Conservation (phyloP, 2,329 filamentous ascomycete species). For the Cercospora janseana region DNA sequence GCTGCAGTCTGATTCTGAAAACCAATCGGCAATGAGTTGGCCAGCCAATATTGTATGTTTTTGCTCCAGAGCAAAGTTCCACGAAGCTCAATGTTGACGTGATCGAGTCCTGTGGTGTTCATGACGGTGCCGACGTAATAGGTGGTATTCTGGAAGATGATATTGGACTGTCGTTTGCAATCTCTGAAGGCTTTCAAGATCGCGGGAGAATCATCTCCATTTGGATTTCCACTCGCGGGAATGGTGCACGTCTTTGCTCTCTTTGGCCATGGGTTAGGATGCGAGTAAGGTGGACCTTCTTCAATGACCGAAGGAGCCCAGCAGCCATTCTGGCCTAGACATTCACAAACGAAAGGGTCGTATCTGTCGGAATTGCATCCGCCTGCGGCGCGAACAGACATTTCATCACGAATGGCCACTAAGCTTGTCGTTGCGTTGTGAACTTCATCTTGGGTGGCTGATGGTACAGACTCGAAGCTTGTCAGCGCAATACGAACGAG, state of each 20-base stretch:
- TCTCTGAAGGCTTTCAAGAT: constrained; percentile 52
- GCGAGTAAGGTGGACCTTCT: constrained; percentile 27
- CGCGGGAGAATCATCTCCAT: constrained; percentile 51
- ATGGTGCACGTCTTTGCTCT: constrained; percentile 28
- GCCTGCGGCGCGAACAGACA: constrained; percentile 12
- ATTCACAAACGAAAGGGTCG: constrained; percentile 32
- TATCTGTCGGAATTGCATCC: constrained; percentile 22
- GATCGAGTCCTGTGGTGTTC: constrained; percentile 45
- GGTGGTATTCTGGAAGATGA: constrained; percentile 52
- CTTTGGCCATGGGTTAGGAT: constrained; percentile 27
- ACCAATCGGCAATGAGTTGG: constrained; percentile 51
- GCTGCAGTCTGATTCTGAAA: constrained; percentile 58
- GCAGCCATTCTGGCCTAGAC: constrained; percentile 29
- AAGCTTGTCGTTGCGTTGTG: not conserved
- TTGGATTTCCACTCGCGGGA: constrained; percentile 21
- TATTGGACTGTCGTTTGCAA: constrained; percentile 52
- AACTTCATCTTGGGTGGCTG: too few species aligned
- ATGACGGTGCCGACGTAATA: constrained; percentile 38
- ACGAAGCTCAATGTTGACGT: constrained; percentile 50
- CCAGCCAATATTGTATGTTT: constrained; percentile 53
- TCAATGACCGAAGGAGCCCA: constrained; percentile 26
- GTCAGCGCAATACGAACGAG: too few species aligned
- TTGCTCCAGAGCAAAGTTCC: constrained; percentile 49
- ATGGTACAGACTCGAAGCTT: too few species aligned
- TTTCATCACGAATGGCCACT: not conserved